These are phyloP conservation scores for Coemansia sp. DNA, from an alignment of 192 early-diverging fungal genomes.

Conservation along the genomic window DNA sequence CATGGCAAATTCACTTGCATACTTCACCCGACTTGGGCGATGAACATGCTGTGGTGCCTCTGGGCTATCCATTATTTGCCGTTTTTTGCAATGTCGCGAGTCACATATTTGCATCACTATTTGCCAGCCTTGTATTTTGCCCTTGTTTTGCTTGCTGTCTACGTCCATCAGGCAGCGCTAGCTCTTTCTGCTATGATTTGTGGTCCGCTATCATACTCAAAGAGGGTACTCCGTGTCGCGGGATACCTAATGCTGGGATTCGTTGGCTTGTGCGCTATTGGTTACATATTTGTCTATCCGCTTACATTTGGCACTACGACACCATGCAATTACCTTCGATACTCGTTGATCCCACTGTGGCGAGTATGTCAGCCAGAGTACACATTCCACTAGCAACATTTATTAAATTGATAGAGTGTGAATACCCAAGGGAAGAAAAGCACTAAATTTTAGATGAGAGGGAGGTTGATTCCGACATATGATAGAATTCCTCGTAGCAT, in stretches of 20 bases:
- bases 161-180: constrained; percentile 2
- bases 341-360: constrained; percentile 9
- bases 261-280: not conserved
- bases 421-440: no score
- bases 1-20: not conserved
- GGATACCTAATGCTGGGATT: not conserved
- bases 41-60: constrained; percentile 21
- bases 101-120: constrained; percentile 74
- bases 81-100: constrained; percentile 72
- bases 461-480: constrained; percentile 21
- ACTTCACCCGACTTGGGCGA: not conserved
- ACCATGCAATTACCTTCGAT: constrained; percentile 15
- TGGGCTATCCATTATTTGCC: constrained; percentile 72
- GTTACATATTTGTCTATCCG: constrained; percentile 16
- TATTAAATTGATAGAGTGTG: not conserved
- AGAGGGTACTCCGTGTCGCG: not conserved
- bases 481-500: constrained; percentile 23
- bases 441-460: constrained; percentile 9
- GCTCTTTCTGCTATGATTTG: not conserved
- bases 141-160: constrained; percentile 56
- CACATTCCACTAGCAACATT: constrained; percentile 12
- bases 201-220: not conserved
- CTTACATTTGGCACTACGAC: constrained; percentile 22
- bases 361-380: constrained; percentile 3
- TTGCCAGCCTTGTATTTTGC: constrained; percentile 73